A percentile compares a stretch with the other conserved stretches of the same genome.
phyloP scores from a whole-genome alignment of 371 early-diverging fungal species.

The Fennellomyces sp. region DNA sequence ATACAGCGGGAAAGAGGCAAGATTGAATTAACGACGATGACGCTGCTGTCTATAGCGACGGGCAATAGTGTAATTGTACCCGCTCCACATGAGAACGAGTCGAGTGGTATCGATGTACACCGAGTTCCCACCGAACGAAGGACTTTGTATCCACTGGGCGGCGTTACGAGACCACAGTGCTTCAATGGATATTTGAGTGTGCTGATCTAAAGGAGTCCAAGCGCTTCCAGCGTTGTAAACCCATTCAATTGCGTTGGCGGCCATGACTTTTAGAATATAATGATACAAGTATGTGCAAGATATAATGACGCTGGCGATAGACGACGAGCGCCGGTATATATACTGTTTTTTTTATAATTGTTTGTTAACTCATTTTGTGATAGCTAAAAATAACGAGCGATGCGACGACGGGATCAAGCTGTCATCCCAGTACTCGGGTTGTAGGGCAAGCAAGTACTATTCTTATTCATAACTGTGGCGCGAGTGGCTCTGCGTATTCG shows the following conservation, averaged over 20 bases:
- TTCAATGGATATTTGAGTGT: constrained; percentile 22
- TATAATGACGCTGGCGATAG: too few relatives aligned
- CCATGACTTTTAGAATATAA: not conserved
- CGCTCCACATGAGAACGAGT: constrained; percentile 16
- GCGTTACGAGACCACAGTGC: constrained; percentile 16
- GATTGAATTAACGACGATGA: not conserved
- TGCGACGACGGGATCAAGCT: too few relatives aligned
- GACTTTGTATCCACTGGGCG: constrained; percentile 24
- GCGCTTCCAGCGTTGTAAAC: constrained; percentile 24
- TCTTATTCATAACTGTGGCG: too few relatives aligned
- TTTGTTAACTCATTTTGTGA: too few relatives aligned
- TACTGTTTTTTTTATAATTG: too few relatives aligned
- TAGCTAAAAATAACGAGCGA: too few relatives aligned
- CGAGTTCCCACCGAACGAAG: constrained; percentile 19
- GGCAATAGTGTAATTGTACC: constrained; percentile 21
- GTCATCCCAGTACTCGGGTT: too few relatives aligned
- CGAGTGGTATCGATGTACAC: constrained; percentile 24
- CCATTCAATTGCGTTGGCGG: constrained; percentile 19
- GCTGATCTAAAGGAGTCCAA: constrained; percentile 17
- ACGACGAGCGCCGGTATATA: not conserved
- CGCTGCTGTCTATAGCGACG: constrained; percentile 7
- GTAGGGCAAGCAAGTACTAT: too few relatives aligned
- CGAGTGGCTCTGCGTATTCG: too few relatives aligned
- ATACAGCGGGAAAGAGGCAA: not conserved
- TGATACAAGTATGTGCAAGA: not conserved